Evolutionary conservation across 129 eudicot species (phyloP).

Genomic region (Flaveria linearis): DNA sequence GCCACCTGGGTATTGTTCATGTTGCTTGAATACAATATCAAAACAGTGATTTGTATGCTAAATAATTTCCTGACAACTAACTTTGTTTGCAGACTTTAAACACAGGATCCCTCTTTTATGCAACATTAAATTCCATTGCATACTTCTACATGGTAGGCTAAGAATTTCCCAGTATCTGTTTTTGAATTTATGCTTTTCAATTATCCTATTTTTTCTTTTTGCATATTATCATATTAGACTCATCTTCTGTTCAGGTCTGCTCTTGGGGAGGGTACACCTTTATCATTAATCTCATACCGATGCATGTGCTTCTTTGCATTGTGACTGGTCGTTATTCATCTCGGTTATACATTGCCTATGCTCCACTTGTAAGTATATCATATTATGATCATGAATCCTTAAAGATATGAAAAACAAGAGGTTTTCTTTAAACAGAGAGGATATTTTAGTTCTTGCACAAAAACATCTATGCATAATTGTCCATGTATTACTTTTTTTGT

Average conservation of each 20-base stretch:
- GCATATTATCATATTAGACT: background rate
- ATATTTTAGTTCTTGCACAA: background rate
- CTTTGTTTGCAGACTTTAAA: constrained; percentile 79
- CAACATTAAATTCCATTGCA: constrained; percentile 85
- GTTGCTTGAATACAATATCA: constrained; percentile 21
- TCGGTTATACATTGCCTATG: constrained; percentile 92
- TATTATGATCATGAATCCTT: background rate
- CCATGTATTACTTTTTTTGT: constrained; percentile 13
- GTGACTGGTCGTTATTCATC: constrained; percentile 95
- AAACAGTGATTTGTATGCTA: constrained; percentile 12
- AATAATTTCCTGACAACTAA: constrained; percentile 24
- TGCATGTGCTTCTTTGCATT: constrained; percentile 97
- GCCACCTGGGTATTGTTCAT: constrained; percentile 9
- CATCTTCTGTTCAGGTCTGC: constrained; percentile 65
- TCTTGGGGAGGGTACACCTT: constrained; percentile 99
- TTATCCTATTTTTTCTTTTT: background rate
- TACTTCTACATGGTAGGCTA: constrained; percentile 91
- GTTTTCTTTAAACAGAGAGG: background rate
- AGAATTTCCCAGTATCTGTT: constrained; percentile 16
- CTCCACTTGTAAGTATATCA: constrained; percentile 78
- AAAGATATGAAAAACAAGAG: background rate
- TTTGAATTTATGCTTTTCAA: constrained; percentile 1
- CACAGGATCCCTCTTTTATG: constrained; percentile 92
- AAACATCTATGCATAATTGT: background rate
- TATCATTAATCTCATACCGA: constrained; percentile 94